phyloP scores from a whole-genome alignment of 2,329 filamentous ascomycete species.

The Blastomyces gilchristii region DNA sequence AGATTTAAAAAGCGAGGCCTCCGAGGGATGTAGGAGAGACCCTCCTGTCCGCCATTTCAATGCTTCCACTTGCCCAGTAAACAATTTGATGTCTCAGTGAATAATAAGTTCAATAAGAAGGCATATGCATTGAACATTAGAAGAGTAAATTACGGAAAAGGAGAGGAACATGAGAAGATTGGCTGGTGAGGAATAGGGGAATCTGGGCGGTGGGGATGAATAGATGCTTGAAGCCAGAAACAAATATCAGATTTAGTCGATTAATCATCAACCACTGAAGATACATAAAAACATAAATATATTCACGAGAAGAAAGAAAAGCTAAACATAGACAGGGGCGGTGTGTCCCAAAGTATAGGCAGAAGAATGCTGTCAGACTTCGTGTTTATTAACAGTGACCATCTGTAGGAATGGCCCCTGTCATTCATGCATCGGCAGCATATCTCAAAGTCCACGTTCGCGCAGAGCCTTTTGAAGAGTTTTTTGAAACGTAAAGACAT shows the following conservation, averaged over 20 bases:
- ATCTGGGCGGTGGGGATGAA: background rate
- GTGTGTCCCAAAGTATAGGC: background rate
- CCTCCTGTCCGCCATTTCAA: background rate
- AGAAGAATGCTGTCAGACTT: background rate
- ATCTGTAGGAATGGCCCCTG: background rate
- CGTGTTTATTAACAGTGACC: too few species aligned
- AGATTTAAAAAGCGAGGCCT: background rate
- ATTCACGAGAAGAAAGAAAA: background rate
- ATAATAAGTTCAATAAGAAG: background rate
- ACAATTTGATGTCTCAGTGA: background rate
- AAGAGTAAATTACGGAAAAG: background rate
- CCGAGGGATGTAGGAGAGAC: background rate
- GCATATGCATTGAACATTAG: background rate
- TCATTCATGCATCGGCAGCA: background rate
- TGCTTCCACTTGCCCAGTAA: background rate
- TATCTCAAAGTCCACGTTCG: conserved; percentile 4
- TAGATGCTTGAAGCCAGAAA: background rate
- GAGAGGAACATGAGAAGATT: background rate
- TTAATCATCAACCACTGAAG: background rate
- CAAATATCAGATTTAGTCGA: background rate
- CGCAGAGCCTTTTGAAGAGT: conserved; percentile 10
- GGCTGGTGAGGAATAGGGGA: background rate
- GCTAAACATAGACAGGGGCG: background rate
- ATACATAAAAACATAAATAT: background rate
- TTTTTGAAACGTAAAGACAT: conserved; percentile 28